These are phyloP conservation scores for Pseudisothecium myosuroides DNA, from an alignment of 225 moss, liverwort and hornwort species.

Conservation along the genomic window DNA sequence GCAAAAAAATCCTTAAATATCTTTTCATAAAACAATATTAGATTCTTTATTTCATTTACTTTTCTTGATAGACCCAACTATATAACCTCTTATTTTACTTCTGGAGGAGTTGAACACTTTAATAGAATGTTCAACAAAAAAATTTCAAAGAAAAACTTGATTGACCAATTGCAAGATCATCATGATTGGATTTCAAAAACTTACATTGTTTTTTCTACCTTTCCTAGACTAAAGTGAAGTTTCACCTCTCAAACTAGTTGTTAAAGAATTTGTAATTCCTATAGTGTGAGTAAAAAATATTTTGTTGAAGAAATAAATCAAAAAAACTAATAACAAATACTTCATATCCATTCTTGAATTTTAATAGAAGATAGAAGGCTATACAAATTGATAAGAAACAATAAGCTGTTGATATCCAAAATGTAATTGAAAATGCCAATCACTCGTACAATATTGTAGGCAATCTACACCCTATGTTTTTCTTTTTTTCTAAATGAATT, in stretches of 20 bases:
- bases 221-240: neutral
- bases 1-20: neutral
- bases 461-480: neutral
- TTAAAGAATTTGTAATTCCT: neutral
- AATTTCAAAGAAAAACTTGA: accelerated
- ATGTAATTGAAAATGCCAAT: neutral
- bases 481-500: neutral
- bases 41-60: no score
- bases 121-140: neutral
- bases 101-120: no score
- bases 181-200: neutral
- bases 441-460: neutral
- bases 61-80: neutral
- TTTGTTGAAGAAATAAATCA: no score
- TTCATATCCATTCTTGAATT: neutral
- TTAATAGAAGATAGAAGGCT: neutral
- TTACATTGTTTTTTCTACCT: neutral
- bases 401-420: neutral
- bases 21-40: no score
- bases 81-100: neutral
- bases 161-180: neutral
- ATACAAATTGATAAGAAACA: neutral
- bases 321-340: neutral
- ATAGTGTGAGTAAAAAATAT: neutral
- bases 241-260: neutral